Conservation (phyloP, 371 early-diverging fungal species). For the Choanephora cucurbitarum region DNA sequence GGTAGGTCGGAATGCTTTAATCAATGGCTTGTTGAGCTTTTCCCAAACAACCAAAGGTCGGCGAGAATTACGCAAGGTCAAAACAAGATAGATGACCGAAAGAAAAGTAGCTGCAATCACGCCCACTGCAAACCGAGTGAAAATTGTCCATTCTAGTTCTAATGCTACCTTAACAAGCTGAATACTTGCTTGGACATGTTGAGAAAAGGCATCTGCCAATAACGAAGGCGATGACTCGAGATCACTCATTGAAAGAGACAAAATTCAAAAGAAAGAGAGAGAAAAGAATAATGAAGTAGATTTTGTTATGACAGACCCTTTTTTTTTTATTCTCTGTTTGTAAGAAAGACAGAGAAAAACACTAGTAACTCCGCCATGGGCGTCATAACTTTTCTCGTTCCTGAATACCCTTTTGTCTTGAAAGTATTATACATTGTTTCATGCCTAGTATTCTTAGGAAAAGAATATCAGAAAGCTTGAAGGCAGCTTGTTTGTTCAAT, state of each 20-base stretch:
- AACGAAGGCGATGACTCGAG: conserved; percentile 12
- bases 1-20: conserved; percentile 48
- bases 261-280: neutral
- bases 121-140: conserved; percentile 40
- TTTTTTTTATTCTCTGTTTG: no score
- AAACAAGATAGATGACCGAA: conserved; percentile 41
- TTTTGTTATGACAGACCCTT: no score
- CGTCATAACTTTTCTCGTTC: no score
- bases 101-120: conserved; percentile 33
- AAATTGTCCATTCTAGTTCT: conserved; percentile 51
- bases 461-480: no score
- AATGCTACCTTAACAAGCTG: conserved; percentile 41
- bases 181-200: conserved; percentile 41
- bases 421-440: no score
- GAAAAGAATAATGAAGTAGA: neutral
- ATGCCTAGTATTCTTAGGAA: no score
- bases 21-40: conserved; percentile 43
- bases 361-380: no score
- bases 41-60: conserved; percentile 53
- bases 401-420: no score
- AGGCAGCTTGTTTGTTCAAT: no score
- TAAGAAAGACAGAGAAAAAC: no score
- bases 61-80: conserved; percentile 40
- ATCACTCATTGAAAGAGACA: neutral
- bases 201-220: conserved; percentile 34